Conservation (phyloP, 169 alveolate genomes). For the Cryptosporidium tyzzeri region DNA sequence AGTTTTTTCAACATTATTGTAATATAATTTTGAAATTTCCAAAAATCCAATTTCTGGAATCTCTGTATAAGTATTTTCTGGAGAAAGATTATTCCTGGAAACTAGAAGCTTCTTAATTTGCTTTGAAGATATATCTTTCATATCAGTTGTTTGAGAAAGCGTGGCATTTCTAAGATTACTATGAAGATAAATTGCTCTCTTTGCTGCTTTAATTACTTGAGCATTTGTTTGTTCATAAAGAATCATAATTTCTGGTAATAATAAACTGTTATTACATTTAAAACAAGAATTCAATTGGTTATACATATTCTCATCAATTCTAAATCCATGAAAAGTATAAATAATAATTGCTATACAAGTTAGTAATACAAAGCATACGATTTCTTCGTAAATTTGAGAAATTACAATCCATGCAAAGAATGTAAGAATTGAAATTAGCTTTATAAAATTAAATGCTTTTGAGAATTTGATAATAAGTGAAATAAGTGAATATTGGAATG, state of each 20-base stretch:
- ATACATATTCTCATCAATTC: conserved; percentile 46
- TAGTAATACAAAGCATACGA: conserved; percentile 7
- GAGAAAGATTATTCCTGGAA: neutral
- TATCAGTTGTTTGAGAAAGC: neutral
- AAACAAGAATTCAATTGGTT: conserved; percentile 35
- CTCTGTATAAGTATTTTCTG: conserved; percentile 33
- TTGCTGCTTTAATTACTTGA: conserved; percentile 23
- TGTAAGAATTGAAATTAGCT: neutral
- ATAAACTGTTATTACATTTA: conserved; percentile 8
- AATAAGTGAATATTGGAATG: neutral
- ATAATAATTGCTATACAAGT: conserved; percentile 39
- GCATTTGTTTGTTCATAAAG: conserved; percentile 54
- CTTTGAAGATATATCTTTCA: neutral
- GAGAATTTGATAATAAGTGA: conserved; percentile 9
- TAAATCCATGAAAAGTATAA: conserved; percentile 23
- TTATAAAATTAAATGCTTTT: neutral
- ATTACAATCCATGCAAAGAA: conserved; percentile 2
- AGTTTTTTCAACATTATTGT: conserved; percentile 5
- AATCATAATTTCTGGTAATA: conserved; percentile 54
- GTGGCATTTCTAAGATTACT: conserved; percentile 30
- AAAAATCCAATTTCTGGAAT: conserved; percentile 46
- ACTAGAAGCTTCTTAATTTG: neutral
- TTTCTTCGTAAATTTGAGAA: conserved; percentile 39
- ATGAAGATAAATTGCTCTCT: conserved; percentile 53
- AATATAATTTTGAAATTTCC: conserved; percentile 12